These are phyloP conservation scores for Lotmaria passim DNA, from an alignment of 208 protist genomes.

Conservation along the genomic window DNA sequence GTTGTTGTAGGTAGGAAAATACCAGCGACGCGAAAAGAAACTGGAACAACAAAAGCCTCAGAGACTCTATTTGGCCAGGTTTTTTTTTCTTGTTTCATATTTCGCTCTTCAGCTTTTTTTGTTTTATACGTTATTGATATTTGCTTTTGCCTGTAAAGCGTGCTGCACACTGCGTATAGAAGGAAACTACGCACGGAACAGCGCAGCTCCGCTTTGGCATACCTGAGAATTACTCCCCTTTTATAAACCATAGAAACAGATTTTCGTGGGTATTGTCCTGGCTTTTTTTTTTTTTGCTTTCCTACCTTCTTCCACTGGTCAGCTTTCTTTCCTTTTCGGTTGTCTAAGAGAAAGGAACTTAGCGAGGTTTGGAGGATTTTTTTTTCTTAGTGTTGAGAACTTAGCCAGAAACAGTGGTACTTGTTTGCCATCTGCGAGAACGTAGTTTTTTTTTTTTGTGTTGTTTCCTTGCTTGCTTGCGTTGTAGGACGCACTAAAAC, in stretches of 20 bases:
- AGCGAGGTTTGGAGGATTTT: too few species aligned
- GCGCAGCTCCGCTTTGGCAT: not conserved
- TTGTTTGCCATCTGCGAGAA: not conserved
- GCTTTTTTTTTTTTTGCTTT: not conserved
- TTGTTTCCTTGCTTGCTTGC: not conserved
- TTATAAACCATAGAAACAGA: not conserved
- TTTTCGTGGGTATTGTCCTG: not conserved
- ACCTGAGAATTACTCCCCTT: not conserved
- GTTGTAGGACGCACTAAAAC: too few species aligned
- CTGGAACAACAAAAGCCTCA: not conserved
- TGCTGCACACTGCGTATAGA: not conserved
- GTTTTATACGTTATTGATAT: not conserved
- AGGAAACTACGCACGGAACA: not conserved
- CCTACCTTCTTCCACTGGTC: not conserved
- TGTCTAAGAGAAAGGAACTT: not conserved
- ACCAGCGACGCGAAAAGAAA: not conserved
- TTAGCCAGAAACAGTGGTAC: too few species aligned
- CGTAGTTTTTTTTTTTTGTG: not conserved
- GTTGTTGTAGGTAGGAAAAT: too few species aligned
- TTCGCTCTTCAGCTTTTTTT: conserved; percentile 11
- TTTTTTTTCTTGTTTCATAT: not conserved
- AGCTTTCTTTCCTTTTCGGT: not conserved
- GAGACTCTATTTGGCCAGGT: not conserved
- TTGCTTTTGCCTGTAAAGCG: not conserved
- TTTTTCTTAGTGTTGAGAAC: too few species aligned